These are phyloP conservation scores for Euptelea pleiosperma DNA, from an alignment of 164 flowering plant species.

Conservation along the genomic window DNA sequence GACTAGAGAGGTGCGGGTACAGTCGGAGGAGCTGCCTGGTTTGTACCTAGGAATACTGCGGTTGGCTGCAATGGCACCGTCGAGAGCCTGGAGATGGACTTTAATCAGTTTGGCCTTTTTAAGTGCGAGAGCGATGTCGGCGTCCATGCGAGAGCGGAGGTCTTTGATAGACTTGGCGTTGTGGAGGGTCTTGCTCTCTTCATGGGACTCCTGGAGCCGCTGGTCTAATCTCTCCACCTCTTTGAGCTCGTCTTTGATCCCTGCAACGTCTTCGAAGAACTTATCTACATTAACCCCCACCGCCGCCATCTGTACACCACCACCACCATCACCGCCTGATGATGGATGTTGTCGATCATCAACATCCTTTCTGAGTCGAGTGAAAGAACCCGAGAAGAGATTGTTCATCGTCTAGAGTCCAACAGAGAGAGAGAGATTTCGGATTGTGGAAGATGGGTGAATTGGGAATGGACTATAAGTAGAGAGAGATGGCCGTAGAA, in stretches of 20 bases:
- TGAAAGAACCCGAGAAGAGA: slow-evolving; percentile 19
- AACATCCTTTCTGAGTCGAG: not conserved
- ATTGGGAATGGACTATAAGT: no score
- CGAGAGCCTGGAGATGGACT: slow-evolving; percentile 22
- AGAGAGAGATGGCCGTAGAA: no score
- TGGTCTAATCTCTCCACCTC: slow-evolving; percentile 12
- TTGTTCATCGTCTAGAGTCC: slow-evolving; percentile 25
- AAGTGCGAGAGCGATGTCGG: slow-evolving; percentile 19
- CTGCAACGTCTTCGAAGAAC: slow-evolving; percentile 35
- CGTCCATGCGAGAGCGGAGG: slow-evolving; percentile 23
- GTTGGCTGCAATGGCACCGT: slow-evolving; percentile 23
- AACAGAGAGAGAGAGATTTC: no score
- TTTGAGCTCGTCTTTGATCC: no score
- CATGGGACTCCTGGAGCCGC: slow-evolving; percentile 22
- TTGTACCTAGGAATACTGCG: slow-evolving; percentile 21
- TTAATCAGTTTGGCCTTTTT: slow-evolving; percentile 24
- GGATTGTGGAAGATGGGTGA: no score
- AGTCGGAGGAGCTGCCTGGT: slow-evolving; percentile 24
- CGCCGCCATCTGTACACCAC: no score
- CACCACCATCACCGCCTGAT: not conserved
- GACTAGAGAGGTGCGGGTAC: slow-evolving; percentile 25
- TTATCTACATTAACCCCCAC: slow-evolving; percentile 29
- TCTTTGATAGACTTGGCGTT: slow-evolving; percentile 22
- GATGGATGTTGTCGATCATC: not conserved
- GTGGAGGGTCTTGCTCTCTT: slow-evolving; percentile 31